Percentiles rank a stretch among this genome's conserved stretches.
Conservation (phyloP, 768 basidiomycete species). For the Russula vinacea region DNA sequence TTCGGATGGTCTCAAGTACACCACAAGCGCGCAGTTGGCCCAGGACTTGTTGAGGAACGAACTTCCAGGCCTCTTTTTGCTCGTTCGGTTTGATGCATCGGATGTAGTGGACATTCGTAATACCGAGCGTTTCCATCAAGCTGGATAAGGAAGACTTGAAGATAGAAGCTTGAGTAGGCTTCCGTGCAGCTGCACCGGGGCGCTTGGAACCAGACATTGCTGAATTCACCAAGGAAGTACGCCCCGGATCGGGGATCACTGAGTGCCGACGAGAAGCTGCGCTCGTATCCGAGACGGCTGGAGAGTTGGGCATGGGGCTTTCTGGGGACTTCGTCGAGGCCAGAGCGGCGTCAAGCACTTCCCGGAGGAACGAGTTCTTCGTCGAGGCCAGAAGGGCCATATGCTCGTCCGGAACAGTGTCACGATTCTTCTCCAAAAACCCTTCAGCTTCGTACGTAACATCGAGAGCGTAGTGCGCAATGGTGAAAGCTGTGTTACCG, state of each 20-base stretch:
- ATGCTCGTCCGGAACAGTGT: slow-evolving; percentile 98
- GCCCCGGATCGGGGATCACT: slow-evolving; percentile 83
- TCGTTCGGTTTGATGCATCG: slow-evolving; percentile 99
- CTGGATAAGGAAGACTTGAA: slow-evolving; percentile 93
- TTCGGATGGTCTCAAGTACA: slow-evolving; percentile 97
- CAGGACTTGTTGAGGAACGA: slow-evolving; percentile 91
- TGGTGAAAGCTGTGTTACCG: slow-evolving; percentile 94
- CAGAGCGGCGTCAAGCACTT: slow-evolving; percentile 89
- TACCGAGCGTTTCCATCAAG: slow-evolving; percentile 95
- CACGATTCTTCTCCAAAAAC: slow-evolving; percentile 97
- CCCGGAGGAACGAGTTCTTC: slow-evolving; percentile 89
- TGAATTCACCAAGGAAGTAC: slow-evolving; percentile 63
- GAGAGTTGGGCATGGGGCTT: slow-evolving; percentile 67
- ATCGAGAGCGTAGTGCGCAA: slow-evolving; percentile 96
- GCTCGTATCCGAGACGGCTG: slow-evolving; percentile 74
- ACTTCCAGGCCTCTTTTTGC: slow-evolving; percentile 93
- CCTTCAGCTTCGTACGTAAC: slow-evolving; percentile 99
- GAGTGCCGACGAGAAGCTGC: slow-evolving; percentile 77
- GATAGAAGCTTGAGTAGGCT: slow-evolving; percentile 97
- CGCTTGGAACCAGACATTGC: slow-evolving; percentile 50
- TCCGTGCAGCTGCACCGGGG: slow-evolving; percentile 69
- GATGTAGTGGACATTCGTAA: slow-evolving; percentile 98
- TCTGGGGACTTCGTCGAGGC: slow-evolving; percentile 66
- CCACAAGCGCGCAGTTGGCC: slow-evolving; percentile 96
- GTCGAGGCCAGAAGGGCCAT: slow-evolving; percentile 83